phyloP scores from a whole-genome alignment of 2,329 filamentous ascomycete genomes.

The Trichocomaceae sp. region DNA sequence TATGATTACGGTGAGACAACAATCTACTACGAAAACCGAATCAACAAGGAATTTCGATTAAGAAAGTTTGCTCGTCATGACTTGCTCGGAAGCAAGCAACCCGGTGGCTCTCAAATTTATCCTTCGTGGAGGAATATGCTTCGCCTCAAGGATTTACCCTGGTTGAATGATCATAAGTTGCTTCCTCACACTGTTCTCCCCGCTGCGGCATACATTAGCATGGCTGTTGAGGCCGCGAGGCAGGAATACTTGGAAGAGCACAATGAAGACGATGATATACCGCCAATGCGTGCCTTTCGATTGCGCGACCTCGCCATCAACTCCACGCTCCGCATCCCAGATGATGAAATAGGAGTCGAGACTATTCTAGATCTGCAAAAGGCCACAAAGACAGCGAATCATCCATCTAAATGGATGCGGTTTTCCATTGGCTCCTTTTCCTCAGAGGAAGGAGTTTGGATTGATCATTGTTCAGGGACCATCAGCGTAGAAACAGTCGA shows the following conservation, averaged over 20 bases:
- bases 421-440: background rate
- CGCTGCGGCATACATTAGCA: background rate
- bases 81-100: background rate
- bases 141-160: constrained; percentile 35
- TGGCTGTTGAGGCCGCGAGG: background rate
- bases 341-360: constrained; percentile 4
- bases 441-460: background rate
- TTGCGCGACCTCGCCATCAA: constrained; percentile 14
- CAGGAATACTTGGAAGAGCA: too few species aligned
- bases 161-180: constrained; percentile 44
- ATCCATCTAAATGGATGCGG: background rate
- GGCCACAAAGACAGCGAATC: background rate
- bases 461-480: too few species aligned
- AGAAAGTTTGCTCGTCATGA: background rate
- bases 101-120: too few species aligned
- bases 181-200: background rate
- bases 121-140: constrained; percentile 40
- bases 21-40: background rate
- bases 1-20: background rate
- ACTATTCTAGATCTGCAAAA: background rate
- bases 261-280: background rate
- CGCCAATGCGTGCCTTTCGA: background rate
- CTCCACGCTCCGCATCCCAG: background rate
- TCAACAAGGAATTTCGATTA: background rate
- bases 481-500: too few species aligned